Evolutionary conservation across 169 alveolate species (phyloP), one percentile per base, ranked within the genome.

Genomic region (Amoebophrya sp.): DNA sequence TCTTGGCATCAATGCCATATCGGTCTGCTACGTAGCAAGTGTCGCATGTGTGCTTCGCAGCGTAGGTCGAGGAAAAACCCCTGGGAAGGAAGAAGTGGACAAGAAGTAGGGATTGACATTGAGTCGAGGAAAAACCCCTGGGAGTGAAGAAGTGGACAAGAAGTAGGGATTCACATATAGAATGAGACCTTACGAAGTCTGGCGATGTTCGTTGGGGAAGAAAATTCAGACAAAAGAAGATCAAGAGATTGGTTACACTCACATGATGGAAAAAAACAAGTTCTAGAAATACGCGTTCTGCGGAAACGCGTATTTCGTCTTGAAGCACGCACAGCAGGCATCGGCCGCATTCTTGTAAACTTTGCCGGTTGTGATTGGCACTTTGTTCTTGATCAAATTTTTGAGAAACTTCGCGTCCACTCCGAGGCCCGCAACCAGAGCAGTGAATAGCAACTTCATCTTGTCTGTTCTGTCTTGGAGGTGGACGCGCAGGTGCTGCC

Each of bases 1-100:
- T 36, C 83, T 65, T 26, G 38, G 83, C 83, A 26, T 65, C 83
- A 36, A 18, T 65, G 33, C 83, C 83, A 26, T 65, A 65, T 18
- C 83, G 83, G 83, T 65, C 83, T 6, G 83, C 83, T 6, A 65
- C 83, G 26, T 65, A 65, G 83, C 83, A 65, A 29, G 83, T 65
- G 83, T 65, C 26, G 83, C 83, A 65, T 1, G 83, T 65, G 83
- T 65, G 83, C 83, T 65, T 65, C 83, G 26, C 2, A 18, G 83
- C 83, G 33, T 26, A 65, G 83, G 83, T 65, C 36, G 36, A 10
- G 33, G 83, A 29, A 18, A 65, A 65, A 29, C 83, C 83, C 10
- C 83, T 53, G 76, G 23, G 10, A 23, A 14, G 76, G 10, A 53
- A 10, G 76, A 23, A 10, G 23, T 53, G n/a, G 76, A 53, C 76